phyloP scores from a whole-genome alignment of 2,329 filamentous ascomycete genomes.

The Hirsutella minnesotensis region DNA sequence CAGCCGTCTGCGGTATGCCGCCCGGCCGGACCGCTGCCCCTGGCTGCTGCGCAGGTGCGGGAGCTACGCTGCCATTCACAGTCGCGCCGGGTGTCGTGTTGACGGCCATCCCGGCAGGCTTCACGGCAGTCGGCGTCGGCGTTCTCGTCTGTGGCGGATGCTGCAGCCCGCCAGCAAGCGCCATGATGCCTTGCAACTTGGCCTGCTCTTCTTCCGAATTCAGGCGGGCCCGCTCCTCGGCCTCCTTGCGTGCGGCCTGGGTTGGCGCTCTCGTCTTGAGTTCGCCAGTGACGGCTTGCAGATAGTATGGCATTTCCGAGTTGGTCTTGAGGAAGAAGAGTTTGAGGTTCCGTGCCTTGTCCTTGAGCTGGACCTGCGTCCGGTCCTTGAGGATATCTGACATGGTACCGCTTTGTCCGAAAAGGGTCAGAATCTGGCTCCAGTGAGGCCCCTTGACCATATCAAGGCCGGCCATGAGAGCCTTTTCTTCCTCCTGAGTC shows the following conservation, averaged over 20 bases:
- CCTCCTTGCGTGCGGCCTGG: slow-evolving; percentile 57
- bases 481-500: slow-evolving; percentile 82
- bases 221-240: slow-evolving; percentile 48
- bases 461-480: slow-evolving; percentile 78
- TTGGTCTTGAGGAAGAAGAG: slow-evolving; percentile 86
- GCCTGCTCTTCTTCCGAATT: slow-evolving; percentile 49
- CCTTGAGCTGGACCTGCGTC: slow-evolving; percentile 85
- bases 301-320: slow-evolving; percentile 79
- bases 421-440: slow-evolving; percentile 81
- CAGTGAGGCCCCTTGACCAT: slow-evolving; percentile 85
- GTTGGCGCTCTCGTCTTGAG: slow-evolving; percentile 74
- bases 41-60: too few relatives aligned
- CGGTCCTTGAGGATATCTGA: slow-evolving; percentile 78
- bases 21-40: too few relatives aligned
- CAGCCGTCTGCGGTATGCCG: slow-evolving; percentile 3
- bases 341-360: slow-evolving; percentile 83
- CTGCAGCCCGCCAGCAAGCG: slow-evolving; percentile 40
- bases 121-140: neutral
- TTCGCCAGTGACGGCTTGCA: slow-evolving; percentile 81
- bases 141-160: slow-evolving; percentile 18
- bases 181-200: slow-evolving; percentile 48
- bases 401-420: slow-evolving; percentile 67
- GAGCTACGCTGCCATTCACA: slow-evolving; percentile 2
- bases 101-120: neutral
- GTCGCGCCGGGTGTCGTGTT: slow-evolving; percentile 4